Conservation (phyloP, 371 early-diverging fungal genomes). For the Haplosporangium sp. region DNA sequence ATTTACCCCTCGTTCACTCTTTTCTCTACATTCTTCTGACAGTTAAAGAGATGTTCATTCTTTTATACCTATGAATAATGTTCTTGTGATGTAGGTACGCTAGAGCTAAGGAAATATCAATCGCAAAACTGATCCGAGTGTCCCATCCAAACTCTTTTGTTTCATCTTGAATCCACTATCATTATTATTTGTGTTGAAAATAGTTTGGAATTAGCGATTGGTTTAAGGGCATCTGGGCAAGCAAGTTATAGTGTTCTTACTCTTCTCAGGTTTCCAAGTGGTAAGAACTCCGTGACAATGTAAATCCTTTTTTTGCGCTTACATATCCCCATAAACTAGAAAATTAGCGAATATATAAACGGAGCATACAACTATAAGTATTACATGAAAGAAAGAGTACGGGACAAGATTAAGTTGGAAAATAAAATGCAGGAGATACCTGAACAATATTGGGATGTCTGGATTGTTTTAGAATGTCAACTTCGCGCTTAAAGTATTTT, state of each 20-base stretch:
- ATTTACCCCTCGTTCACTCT: neutral
- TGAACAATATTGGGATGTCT: slow-evolving; percentile 71
- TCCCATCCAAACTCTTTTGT: slow-evolving; percentile 58
- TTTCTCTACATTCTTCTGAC: neutral
- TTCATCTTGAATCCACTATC: slow-evolving; percentile 62
- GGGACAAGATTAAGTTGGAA: neutral
- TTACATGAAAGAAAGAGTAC: neutral
- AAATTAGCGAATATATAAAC: neutral
- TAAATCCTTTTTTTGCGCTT: slow-evolving; percentile 61
- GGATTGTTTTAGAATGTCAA: slow-evolving; percentile 62
- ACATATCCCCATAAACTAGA: slow-evolving; percentile 67
- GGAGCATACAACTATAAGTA: neutral
- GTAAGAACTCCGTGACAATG: slow-evolving; percentile 67
- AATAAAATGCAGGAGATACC: slow-evolving; percentile 35
- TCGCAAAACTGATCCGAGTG: slow-evolving; percentile 65
- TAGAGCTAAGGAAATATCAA: slow-evolving; percentile 67
- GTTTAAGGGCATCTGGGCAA: neutral
- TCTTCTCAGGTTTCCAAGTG: slow-evolving; percentile 63
- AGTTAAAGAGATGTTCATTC: neutral
- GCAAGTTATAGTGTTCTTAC: slow-evolving; percentile 28
- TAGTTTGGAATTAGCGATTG: neutral
- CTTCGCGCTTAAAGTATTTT: slow-evolving; percentile 68
- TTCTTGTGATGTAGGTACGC: slow-evolving; percentile 67
- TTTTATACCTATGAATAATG: slow-evolving; percentile 65
- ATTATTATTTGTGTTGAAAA: neutral